Evolutionary conservation across 495 filamentous ascomycete species (phyloP).

Genomic region (Cercophora newfieldiana): DNA sequence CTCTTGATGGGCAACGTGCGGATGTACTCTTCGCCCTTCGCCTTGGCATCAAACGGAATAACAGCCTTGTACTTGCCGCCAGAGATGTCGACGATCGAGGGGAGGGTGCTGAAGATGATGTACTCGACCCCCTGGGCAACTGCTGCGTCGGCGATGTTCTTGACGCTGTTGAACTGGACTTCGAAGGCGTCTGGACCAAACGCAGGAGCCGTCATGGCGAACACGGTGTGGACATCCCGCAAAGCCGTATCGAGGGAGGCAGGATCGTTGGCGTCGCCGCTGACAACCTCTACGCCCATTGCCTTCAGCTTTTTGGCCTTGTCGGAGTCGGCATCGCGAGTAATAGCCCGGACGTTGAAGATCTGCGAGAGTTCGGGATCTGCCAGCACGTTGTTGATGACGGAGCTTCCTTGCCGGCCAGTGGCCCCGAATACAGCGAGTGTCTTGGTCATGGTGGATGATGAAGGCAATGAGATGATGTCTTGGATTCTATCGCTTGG

Average conservation of each 20-base stretch:
- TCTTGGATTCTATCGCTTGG: neutral
- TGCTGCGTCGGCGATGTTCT: slow-evolving; percentile 49
- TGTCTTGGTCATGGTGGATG: slow-evolving; percentile 12
- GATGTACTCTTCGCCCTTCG: slow-evolving; percentile 50
- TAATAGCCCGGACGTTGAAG: slow-evolving; percentile 59
- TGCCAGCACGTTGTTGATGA: slow-evolving; percentile 52
- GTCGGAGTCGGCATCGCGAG: slow-evolving; percentile 49
- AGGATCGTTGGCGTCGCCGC: slow-evolving; percentile 39
- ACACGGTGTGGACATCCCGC: slow-evolving; percentile 48
- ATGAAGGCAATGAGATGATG: neutral
- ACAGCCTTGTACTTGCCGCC: slow-evolving; percentile 40
- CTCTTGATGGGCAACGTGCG: slow-evolving; percentile 42
- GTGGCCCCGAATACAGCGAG: slow-evolving; percentile 65
- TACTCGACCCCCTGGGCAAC: slow-evolving; percentile 45
- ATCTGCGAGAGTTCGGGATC: slow-evolving; percentile 48
- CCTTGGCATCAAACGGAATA: slow-evolving; percentile 44
- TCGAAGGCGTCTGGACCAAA: slow-evolving; percentile 32
- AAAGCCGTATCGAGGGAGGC: slow-evolving; percentile 47
- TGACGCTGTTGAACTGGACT: slow-evolving; percentile 42
- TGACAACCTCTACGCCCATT: slow-evolving; percentile 44
- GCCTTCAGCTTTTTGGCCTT: slow-evolving; percentile 42
- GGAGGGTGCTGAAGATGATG: slow-evolving; percentile 53
- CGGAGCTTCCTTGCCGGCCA: slow-evolving; percentile 61
- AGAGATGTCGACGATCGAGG: slow-evolving; percentile 36
- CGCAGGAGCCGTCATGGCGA: slow-evolving; percentile 44